Evolutionary conservation across 257 asterid genomes (phyloP), one percentile per base, ranked within the genome.

Genomic region (Paraleonurus japonicus): DNA sequence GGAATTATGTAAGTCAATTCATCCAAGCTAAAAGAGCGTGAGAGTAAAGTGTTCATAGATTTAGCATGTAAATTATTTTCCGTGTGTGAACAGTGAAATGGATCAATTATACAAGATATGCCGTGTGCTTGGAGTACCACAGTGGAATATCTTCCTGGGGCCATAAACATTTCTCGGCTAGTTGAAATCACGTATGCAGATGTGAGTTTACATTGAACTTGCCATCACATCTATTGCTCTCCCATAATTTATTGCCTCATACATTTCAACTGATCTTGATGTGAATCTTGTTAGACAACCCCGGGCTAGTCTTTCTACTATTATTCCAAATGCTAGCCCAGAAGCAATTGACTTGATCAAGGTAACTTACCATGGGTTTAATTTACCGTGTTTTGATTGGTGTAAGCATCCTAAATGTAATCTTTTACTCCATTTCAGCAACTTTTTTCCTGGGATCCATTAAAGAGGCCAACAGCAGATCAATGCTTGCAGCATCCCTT

Each of bases 361-460:
- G 96, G 98, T 90, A 81, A 55, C 55, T 59, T 71, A 6, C 53
- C 48, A 7, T 58, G 39, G 32, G 15, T 71, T 60, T 78, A 43
- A 6, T 59, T 65, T 69, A 12, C 16, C 51, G 23, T 47, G 9
- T 35, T 61, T 79, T 64, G 57, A 35, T 22, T 35, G 51, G 35
- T 43, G 41, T n/a, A 37, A 30, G 75, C 41, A 27, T 64, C 15
- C 50, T 26, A 15, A 54, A 65, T 28, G 50, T 69, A 45, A 27
- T 20, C 24, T 26, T 72, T 39, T 48, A 10, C 61, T 35, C 76
- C 61, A 23, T 17, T 75, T 57, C 86, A 93, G 98, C 94, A 90
- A 93, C 96, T 93, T 63, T 86, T 87, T 73, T 89, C 98, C 3
- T 93, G 98, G 97, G 97, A 93, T 84, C 98, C 98, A 20, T 74